Evolutionary conservation across 177 flowering plant species (phyloP).

Genomic region (Vitis hybrid): DNA sequence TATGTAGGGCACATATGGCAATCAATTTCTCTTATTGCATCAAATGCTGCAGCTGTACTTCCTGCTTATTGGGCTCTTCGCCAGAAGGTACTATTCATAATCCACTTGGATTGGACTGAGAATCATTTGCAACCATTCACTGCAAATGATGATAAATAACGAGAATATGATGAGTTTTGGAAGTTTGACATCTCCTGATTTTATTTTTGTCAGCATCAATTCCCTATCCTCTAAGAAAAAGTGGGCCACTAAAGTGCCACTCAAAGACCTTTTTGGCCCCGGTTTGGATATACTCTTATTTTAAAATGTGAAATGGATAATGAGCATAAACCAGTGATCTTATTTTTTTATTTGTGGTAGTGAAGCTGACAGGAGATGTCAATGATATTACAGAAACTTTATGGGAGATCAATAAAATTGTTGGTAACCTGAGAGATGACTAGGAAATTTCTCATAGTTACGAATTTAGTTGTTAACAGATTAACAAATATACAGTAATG

Average conservation of each 20-base stretch:
- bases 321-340: too few species aligned
- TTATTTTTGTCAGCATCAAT: too few species aligned
- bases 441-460: too few species aligned
- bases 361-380: too few species aligned
- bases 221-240: background rate
- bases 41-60: conserved; percentile 90
- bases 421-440: too few species aligned
- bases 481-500: too few species aligned
- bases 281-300: too few species aligned
- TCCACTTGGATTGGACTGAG: background rate
- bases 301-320: too few species aligned
- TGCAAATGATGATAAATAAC: background rate
- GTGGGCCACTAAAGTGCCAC: too few species aligned
- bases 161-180: background rate
- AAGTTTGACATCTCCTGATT: background rate
- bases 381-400: background rate
- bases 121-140: background rate
- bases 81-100: conserved; percentile 53
- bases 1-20: conserved; percentile 78
- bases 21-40: conserved; percentile 77
- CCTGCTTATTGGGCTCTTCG: conserved; percentile 91
- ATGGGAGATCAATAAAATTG: background rate
- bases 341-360: too few species aligned
- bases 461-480: too few species aligned
- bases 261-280: too few species aligned